These are phyloP conservation scores for Candida namnaoensis DNA, from an alignment of 805 yeast species.

Conservation along the genomic window DNA sequence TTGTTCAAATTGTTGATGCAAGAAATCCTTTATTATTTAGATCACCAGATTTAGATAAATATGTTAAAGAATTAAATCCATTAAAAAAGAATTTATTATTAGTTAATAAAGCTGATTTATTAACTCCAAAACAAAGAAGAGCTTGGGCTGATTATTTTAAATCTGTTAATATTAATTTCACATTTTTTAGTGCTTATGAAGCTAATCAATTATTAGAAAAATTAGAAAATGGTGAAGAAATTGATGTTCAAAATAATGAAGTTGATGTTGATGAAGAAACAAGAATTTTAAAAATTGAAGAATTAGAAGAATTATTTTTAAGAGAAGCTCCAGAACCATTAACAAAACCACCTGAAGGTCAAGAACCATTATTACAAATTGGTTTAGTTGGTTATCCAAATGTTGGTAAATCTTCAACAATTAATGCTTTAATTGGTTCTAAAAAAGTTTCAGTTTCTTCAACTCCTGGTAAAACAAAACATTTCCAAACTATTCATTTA, in stretches of 20 bases:
- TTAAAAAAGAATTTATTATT: slow-evolving; percentile 71
- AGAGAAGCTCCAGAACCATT: slow-evolving; percentile 67
- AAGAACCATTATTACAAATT: slow-evolving; percentile 64
- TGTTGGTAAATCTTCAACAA: slow-evolving; percentile 95
- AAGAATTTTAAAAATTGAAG: slow-evolving; percentile 70
- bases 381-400: slow-evolving; percentile 98
- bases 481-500: slow-evolving; percentile 90
- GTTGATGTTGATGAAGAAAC: slow-evolving; percentile 36
- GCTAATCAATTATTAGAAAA: slow-evolving; percentile 72
- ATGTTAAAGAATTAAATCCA: slow-evolving; percentile 72
- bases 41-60: slow-evolving; percentile 77
- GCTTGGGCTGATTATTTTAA: slow-evolving; percentile 84
- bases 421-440: slow-evolving; percentile 92
- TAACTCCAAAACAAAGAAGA: slow-evolving; percentile 67
- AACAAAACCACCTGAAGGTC: slow-evolving; percentile 44
- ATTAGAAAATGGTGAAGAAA: slow-evolving; percentile 34
- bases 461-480: slow-evolving; percentile 98
- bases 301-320: slow-evolving; percentile 74
- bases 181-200: slow-evolving; percentile 86
- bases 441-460: slow-evolving; percentile 97
- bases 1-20: slow-evolving; percentile 97
- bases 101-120: slow-evolving; percentile 89
- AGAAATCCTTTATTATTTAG: slow-evolving; percentile 88
- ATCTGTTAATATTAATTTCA: slow-evolving; percentile 61
- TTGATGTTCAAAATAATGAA: slow-evolving; percentile 9